Evolutionary conservation across 2,329 filamentous ascomycete genomes (phyloP).

Genomic region (Zasmidium angulare): DNA sequence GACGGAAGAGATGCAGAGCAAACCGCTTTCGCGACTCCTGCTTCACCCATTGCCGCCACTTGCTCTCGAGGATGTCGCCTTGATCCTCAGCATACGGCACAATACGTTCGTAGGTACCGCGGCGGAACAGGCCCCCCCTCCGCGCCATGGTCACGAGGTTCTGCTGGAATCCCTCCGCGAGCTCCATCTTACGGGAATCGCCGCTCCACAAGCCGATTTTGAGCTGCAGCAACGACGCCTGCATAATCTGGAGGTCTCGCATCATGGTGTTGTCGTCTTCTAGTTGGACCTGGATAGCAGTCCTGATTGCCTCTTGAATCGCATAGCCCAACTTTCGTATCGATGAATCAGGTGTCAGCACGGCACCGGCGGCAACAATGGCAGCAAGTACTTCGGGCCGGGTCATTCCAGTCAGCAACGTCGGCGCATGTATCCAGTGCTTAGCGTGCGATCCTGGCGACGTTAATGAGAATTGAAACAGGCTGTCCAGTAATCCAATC

Average conservation of each 20-base stretch:
- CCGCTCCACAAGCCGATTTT: constrained; percentile 60
- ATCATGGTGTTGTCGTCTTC: constrained; percentile 53
- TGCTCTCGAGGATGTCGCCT: constrained; percentile 58
- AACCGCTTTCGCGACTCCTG: constrained; percentile 69
- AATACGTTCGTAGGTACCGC: constrained; percentile 45
- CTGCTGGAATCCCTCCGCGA: constrained; percentile 58
- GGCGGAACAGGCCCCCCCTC: constrained; percentile 59
- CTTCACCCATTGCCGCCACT: constrained; percentile 66
- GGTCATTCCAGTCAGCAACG: constrained; percentile 56
- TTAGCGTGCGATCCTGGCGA: constrained; percentile 58
- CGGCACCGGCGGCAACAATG: constrained; percentile 62
- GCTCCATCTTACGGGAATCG: constrained; percentile 59
- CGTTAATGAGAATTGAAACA: constrained; percentile 62
- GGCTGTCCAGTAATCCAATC: constrained; percentile 59
- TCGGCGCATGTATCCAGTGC: constrained; percentile 62
- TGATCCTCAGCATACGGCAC: constrained; percentile 55
- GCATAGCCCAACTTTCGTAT: constrained; percentile 61
- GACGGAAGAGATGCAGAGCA: constrained; percentile 63
- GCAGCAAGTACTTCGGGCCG: constrained; percentile 60
- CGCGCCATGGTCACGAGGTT: constrained; percentile 56
- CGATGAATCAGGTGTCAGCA: constrained; percentile 57
- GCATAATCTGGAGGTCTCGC: constrained; percentile 53
- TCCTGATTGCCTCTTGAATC: constrained; percentile 50
- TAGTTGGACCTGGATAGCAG: constrained; percentile 41
- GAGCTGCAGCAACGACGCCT: constrained; percentile 51